Base-by-base conservation (phyloP, 495 filamentous ascomycete genomes). In the Hyaloscypha finlandica region DNA sequence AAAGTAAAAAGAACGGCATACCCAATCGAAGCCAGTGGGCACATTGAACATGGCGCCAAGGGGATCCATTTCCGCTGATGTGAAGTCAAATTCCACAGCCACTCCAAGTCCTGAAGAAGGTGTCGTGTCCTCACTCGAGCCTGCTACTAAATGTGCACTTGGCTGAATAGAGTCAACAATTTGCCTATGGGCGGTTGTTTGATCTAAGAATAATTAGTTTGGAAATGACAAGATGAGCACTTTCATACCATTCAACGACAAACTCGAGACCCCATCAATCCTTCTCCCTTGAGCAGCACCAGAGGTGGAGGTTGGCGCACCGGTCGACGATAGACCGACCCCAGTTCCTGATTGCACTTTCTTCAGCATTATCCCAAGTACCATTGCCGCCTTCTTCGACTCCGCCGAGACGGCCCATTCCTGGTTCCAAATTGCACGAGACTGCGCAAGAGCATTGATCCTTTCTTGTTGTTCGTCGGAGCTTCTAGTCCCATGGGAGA, bases 1-100 rank as follows among this genome's bases (percentile, higher is more conserved):
- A 2, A 37, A 55, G 20, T 42, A 14, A 62, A 42, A 25, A 30
- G 5, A 6, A 14, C 8, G 6, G 53, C 75, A 42, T 70, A 80
- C 80, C 80, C 80, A 83, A 66, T 83, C 79, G 30, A 77, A 66
- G 39, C 71, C 65, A 42, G 59, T 71, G 4, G 71, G 66, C 35
- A 71, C 66, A 48, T 72, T 73, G 31, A 78, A 58, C 35, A 78
- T 70, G 19, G 51, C 68, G 20, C 74, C 77, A 12, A 78, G 64
- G 29, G 73, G 70, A 30, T 71, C 63, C 30, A 48, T 59, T 52
- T 74, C 72, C 16, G 70, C 71, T 14, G 70, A 67, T 22, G 73
- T 68, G 22, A 70, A 48, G 8, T 73, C 68, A 14, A 72, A 63
- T 59, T 75, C 70, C 29, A 72, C 33, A 30, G 56, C 60, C 12